Conservation (phyloP, 148 eudicot genomes). For the Nepenthes gracilis region DNA sequence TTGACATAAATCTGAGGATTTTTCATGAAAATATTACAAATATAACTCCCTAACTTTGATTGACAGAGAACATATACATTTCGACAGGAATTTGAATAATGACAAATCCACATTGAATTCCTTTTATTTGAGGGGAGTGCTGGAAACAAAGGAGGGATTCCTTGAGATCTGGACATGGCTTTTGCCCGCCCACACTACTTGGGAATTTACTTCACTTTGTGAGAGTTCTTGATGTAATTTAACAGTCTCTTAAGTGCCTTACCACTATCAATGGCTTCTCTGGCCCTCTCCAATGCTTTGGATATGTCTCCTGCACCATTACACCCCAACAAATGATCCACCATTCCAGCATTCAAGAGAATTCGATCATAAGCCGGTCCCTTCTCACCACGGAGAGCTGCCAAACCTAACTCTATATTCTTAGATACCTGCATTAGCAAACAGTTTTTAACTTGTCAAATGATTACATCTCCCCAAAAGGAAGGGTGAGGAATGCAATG, state of each 20-base stretch:
- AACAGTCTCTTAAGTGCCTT: conserved; percentile 63
- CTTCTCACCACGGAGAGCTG: conserved; percentile 85
- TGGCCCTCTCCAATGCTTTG: conserved; percentile 68
- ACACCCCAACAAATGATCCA: conserved; percentile 91
- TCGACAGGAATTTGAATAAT: too few species aligned
- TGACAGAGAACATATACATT: too few species aligned
- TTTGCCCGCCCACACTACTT: too few species aligned
- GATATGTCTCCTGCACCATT: conserved; percentile 70
- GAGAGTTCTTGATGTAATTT: conserved; percentile 64
- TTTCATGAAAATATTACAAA: too few species aligned
- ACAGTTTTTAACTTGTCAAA: not conserved
- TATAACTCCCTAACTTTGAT: too few species aligned
- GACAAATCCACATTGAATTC: too few species aligned
- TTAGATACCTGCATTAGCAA: conserved; percentile 42
- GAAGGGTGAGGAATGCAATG: not conserved
- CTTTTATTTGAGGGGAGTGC: too few species aligned
- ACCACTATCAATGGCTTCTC: conserved; percentile 94
- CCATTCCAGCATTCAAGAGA: conserved; percentile 73
- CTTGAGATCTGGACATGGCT: too few species aligned
- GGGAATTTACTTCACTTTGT: conserved; percentile 25
- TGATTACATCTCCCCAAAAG: too few species aligned
- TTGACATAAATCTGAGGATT: too few species aligned
- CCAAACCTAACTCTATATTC: conserved; percentile 85
- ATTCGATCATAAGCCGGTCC: conserved; percentile 94
- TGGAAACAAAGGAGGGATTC: too few species aligned